These are phyloP conservation scores for Dunaliella sp. DNA, from an alignment of 139 green algal species.

Conservation along the genomic window DNA sequence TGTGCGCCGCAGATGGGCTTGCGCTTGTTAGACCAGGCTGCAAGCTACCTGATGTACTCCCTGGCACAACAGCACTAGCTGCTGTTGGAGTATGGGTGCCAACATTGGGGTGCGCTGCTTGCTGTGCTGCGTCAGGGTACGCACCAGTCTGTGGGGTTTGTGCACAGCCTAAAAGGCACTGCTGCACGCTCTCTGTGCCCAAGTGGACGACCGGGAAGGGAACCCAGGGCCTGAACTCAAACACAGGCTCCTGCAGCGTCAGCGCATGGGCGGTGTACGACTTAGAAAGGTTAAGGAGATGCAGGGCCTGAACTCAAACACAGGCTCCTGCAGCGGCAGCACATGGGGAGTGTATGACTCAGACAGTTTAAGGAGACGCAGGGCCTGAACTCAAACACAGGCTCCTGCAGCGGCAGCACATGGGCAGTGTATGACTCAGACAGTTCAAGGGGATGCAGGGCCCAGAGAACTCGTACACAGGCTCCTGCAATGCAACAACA, in stretches of 20 bases:
- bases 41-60: background rate
- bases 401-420: no score
- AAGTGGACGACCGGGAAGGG: background rate
- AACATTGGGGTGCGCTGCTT: background rate
- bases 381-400: constrained; percentile 10
- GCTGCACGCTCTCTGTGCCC: constrained; percentile 14
- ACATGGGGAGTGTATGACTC: no score
- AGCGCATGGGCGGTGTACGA: no score
- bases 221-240: background rate
- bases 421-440: no score
- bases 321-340: constrained; percentile 43
- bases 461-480: constrained; percentile 12
- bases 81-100: background rate
- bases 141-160: no score
- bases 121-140: background rate
- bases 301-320: constrained; percentile 4
- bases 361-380: background rate
- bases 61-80: no score
- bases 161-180: constrained; percentile 40
- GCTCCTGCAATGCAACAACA: no score
- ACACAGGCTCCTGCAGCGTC: constrained; percentile 43
- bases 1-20: background rate
- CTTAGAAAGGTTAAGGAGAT: no score
- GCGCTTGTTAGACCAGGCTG: background rate
- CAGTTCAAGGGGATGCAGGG: no score